Evolutionary conservation across 176 grass and related monocot genomes (phyloP).

Genomic region (barley (Hordeum vulgare)): DNA sequence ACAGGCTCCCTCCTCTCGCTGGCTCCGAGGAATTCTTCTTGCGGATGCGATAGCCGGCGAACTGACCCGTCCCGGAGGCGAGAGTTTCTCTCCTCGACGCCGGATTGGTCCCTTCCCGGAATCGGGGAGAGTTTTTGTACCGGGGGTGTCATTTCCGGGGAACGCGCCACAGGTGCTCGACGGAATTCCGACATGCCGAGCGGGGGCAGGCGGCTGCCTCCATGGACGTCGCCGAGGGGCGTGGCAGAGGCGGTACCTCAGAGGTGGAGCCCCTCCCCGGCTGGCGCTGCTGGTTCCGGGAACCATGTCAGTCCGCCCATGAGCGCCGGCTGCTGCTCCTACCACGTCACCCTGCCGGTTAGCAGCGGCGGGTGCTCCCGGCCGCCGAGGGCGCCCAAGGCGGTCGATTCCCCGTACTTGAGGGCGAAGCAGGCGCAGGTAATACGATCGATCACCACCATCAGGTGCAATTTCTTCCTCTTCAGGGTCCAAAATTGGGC

Average conservation of each 20-base stretch:
- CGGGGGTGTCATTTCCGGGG: not conserved
- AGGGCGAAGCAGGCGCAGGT: slow-evolving; percentile 59
- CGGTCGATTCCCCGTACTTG: slow-evolving; percentile 42
- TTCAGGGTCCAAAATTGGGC: not conserved
- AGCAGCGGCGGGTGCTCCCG: not conserved
- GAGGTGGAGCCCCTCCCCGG: slow-evolving; percentile 21
- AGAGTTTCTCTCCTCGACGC: no score
- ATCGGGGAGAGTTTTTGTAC: no score
- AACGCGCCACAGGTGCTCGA: slow-evolving; percentile 20
- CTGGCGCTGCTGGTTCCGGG: not conserved
- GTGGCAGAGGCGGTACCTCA: not conserved
- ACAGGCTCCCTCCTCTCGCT: no score
- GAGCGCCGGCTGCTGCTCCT: not conserved
- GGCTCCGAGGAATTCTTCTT: no score
- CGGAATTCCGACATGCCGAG: slow-evolving; percentile 30
- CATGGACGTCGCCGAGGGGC: slow-evolving; percentile 38
- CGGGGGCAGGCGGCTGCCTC: slow-evolving; percentile 25
- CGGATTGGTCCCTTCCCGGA: not conserved
- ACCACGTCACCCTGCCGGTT: not conserved
- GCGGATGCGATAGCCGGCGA: no score
- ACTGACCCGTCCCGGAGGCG: no score
- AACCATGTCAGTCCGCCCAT: not conserved
- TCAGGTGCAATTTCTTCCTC: not conserved
- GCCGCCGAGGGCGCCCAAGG: slow-evolving; percentile 21
- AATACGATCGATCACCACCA: not conserved